Evolutionary conservation across 75 land plant species (phyloP).

Genomic region (Pinus albicaulis): DNA sequence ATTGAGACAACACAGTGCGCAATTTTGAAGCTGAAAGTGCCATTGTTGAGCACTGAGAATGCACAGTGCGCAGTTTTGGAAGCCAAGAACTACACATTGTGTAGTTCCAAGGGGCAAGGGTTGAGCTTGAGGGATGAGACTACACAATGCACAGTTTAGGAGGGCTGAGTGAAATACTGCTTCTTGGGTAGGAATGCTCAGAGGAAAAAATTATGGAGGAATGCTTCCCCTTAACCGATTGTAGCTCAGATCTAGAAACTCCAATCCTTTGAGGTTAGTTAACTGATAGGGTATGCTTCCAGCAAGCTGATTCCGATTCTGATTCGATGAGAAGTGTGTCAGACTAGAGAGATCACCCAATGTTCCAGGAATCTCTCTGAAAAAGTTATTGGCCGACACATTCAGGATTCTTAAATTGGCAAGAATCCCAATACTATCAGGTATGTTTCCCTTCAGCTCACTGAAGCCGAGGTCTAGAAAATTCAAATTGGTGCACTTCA

Average conservation of each 20-base stretch:
- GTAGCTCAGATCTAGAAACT: slow-evolving; percentile 12
- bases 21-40: no score
- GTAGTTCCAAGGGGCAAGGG: no score
- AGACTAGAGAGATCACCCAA: slow-evolving; percentile 11
- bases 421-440: slow-evolving; percentile 5
- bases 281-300: slow-evolving; percentile 22
- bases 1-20: no score
- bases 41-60: no score
- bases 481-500: neutral
- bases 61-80: no score
- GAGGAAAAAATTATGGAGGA: slow-evolving; percentile 20
- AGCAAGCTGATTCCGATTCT: slow-evolving; percentile 16
- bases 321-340: slow-evolving; percentile 9
- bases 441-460: slow-evolving; percentile 8
- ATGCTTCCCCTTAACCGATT: slow-evolving; percentile 19
- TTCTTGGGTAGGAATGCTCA: no score
- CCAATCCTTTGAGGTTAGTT: neutral
- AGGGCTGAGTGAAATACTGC: no score
- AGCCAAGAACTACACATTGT: no score
- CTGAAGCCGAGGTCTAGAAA: neutral
- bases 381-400: slow-evolving; percentile 15
- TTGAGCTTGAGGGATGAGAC: no score
- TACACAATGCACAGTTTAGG: no score
- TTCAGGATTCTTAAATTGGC: slow-evolving; percentile 15
- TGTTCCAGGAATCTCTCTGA: slow-evolving; percentile 14